Base-by-base conservation (phyloP, 2,329 filamentous ascomycete species). In the Fusarium secorum region DNA sequence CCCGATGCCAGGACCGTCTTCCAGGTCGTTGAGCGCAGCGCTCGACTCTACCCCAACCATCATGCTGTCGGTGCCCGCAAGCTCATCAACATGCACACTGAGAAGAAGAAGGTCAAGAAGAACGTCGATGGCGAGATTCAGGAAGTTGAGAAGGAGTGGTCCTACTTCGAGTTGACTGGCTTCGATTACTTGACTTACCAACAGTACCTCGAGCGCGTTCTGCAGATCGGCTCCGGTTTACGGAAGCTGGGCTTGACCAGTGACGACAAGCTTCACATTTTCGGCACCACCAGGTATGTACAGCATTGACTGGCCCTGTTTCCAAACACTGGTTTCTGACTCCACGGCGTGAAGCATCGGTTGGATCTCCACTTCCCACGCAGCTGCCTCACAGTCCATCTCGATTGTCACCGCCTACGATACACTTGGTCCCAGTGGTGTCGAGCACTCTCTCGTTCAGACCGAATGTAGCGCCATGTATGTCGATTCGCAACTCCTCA, bases 381-480 rank as follows among this genome's bases (percentile, higher is more conserved):
- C 83, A 46, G 85, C 91, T 88, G 83, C 90, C 24, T 95, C 94
- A 20, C 95, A 98, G 82, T 95, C 93, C 46, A 89, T 98, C 79
- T 90, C 93, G 64, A 95, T 98, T 73, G 95, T 98, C 54, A 98
- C 95, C 48, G 94, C 95, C 54, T 98, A 98, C 82, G 95, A 98
- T 81, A 97, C 94, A 33, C 90, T 98, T 46, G 95, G 95, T 58
- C 88, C 93, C 76, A 89, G 91, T 68, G 95, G 94, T 49, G 88
- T 98, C 70, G 90, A 91, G 83, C 94, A 97, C 84, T 97, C 94
- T 6, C 88, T 98, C 71, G 85, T 90, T 26, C 93, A 97, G 82
- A 96, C 94, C 57, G 85, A 90, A 68, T 91, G 93, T 56, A 90
- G 90, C 75, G 91, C 91, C 80, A 95, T 98, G 85, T 97, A 95